Evolutionary conservation across 495 filamentous ascomycete species (phyloP), one percentile per base, ranked within the genome.

Genomic region (Penicillium bovifimosum): DNA sequence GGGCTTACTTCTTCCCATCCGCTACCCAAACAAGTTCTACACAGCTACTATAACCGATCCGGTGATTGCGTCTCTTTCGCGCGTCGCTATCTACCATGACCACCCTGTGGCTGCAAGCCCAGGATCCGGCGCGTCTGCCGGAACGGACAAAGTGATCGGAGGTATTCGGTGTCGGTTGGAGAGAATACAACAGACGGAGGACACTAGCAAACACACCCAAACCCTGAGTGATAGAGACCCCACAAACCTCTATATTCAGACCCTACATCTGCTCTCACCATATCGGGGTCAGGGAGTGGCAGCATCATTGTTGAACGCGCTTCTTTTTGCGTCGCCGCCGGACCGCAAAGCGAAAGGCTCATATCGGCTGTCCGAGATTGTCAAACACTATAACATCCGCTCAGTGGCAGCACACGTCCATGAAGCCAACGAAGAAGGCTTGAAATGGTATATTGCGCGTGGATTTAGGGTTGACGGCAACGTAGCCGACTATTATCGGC

Each of bases 361-460:
- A 14, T 61, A 63, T 36, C 67, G 56, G 3, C 70, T 70, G 16
- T 77, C 82, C 36, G 70, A 77, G 17, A 69, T 86, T 9, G 71
- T 70, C 17, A 74, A 63, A 44, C 72, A 76, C 56, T 76, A 75
- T 54, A 72, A 75, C 41, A 73, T 77, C 17, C 66, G 64, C 31
- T 75, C 71, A 11, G 78, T 90, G 9, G 91, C 88, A 47, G 93
- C 93, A 11, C 93, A 98, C 72, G 93, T 97, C 2, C 96, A 95
- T 85, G 89, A 93, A 53, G 83, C 85, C 52, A 97, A 98, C 63
- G 78, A 81, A 9, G 93, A 96, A 36, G 93, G 81, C 0, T 66
- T 95, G 63, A 78, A 80, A 52, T 98, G 93, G 93, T 98, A 98
- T 75, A 56, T 66, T 17, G 79, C 80, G 49, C 77, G 90, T n/a